Evolutionary conservation across 495 filamentous ascomycete genomes (phyloP), one percentile per base, ranked within the genome.

Genomic region (Aspergillus campestris): DNA sequence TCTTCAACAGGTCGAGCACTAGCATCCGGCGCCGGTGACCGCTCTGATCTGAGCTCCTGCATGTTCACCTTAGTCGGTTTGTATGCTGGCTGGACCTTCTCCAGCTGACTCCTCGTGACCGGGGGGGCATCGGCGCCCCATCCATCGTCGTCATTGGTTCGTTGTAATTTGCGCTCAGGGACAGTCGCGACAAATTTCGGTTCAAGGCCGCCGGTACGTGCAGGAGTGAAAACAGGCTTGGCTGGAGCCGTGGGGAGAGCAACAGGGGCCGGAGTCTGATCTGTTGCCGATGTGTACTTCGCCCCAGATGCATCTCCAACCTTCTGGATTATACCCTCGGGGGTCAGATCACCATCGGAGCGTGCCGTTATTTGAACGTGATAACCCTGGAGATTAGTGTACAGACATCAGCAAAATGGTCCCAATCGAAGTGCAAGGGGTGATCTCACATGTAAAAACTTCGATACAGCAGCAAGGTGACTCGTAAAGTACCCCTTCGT

Each of bases 401-500:
- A 37, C 62, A 51, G 43, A 38, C 7, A 50, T 42, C 14, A 34
- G 30, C n/a, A 18, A 14, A 38, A 39, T 36, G 42, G 15, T 24
- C 1, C 31, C 7, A 31, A 5, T 35, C 7, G 13, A 61, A 12
- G 13, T 13, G 9, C 7, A 28, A 39, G 15, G 38, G 28, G 27
- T 31, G 14, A 34, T 44, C 75, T 66, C 66, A 83, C 81, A 70
- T 95, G 89, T 24, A 99, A 74, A 45, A 95, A 73, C 62, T 94
- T 95, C 29, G 88, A 82, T 27, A 96, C 88, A 12, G 87, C 81
- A 47, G 87, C 81, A 13, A 90, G 64, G 69, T 99, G 89, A 59
- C 89, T 95, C 31, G 88, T 96, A 57, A 97, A 99, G 60, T 97
- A 97, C 18, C 92, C 92, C 60, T 97, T 97, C 11, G 90, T 96